Evolutionary conservation across 208 protist genomes (phyloP).

Genomic region (Entamoeba invadens): DNA sequence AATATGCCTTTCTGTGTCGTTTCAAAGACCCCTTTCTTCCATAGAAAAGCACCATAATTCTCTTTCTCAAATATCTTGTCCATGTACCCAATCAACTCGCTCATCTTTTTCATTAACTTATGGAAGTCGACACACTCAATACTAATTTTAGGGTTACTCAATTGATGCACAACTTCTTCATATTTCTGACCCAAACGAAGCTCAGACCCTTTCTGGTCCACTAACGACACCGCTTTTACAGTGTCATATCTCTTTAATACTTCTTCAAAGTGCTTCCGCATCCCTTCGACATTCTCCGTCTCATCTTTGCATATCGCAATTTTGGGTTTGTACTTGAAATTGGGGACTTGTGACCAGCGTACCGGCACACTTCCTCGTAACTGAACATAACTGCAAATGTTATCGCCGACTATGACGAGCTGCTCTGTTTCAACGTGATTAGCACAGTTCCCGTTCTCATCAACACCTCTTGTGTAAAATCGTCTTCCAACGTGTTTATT

Average conservation of each 20-base stretch:
- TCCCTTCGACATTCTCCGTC: not conserved
- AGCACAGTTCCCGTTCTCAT: not conserved
- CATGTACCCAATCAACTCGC: not conserved
- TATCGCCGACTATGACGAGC: not conserved
- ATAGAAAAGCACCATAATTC: not conserved
- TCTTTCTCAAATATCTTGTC: not conserved
- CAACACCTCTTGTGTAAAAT: not conserved
- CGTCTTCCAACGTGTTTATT: not conserved
- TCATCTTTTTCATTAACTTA: constrained; percentile 12
- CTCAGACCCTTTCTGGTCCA: not conserved
- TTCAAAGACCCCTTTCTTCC: not conserved
- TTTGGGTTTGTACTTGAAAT: constrained; percentile 1
- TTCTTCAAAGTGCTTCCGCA: not conserved
- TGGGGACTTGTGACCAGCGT: constrained; percentile 40
- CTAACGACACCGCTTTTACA: not conserved
- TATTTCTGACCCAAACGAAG: not conserved
- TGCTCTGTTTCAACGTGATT: not conserved
- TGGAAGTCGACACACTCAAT: constrained; percentile 13
- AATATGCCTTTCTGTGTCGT: constrained; percentile 23
- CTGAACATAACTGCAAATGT: not conserved
- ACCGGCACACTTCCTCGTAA: constrained; percentile 42
- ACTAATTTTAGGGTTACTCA: not conserved
- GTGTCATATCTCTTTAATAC: not conserved
- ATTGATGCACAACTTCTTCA: not conserved
- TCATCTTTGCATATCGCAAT: not conserved